Conservation (phyloP, 768 basidiomycete species). For the Tylopilus plumbeoviolaceoides region DNA sequence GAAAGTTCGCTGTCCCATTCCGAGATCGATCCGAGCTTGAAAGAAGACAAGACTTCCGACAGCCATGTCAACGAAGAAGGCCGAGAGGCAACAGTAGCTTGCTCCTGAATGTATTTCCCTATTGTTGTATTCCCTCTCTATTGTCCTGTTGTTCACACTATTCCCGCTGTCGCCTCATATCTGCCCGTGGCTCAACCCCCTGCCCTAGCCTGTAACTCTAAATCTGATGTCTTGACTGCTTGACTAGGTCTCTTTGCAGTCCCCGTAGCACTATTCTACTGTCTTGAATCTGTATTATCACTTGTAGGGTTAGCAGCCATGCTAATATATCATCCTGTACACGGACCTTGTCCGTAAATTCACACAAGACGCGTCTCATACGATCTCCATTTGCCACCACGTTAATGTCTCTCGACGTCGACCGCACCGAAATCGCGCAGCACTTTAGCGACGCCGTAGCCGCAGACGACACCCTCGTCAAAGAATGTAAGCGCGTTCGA, state of each 20-base stretch:
- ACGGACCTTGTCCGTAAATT: background rate
- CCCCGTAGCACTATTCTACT: constrained; percentile 21
- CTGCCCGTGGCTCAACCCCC: constrained; percentile 16
- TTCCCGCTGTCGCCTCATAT: constrained; percentile 23
- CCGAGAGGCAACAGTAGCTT: constrained; percentile 12
- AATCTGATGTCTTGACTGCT: constrained; percentile 17
- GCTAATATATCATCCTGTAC: constrained; percentile 18
- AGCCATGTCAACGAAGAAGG: constrained; percentile 8
- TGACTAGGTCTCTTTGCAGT: constrained; percentile 9
- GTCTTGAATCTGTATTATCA: constrained; percentile 29
- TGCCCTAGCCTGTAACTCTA: constrained; percentile 9
- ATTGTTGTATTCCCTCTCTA: constrained; percentile 1
- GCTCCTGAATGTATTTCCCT: background rate
- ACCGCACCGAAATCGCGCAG: constrained; percentile 21
- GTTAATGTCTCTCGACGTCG: constrained; percentile 26
- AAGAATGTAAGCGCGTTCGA: constrained; percentile 45
- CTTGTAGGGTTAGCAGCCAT: constrained; percentile 19
- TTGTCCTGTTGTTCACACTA: constrained; percentile 14
- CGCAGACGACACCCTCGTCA: constrained; percentile 41
- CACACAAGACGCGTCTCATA: background rate
- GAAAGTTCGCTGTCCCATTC: constrained; percentile 45
- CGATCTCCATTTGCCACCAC: constrained; percentile 6
- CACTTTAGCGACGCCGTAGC: constrained; percentile 28
- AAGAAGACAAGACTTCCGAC: constrained; percentile 15
- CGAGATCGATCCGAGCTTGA: constrained; percentile 15